Percentiles rank a stretch among this genome's conserved stretches.
Conservation (phyloP, 2,329 filamentous ascomycete genomes). For the Colletotrichum sp. region DNA sequence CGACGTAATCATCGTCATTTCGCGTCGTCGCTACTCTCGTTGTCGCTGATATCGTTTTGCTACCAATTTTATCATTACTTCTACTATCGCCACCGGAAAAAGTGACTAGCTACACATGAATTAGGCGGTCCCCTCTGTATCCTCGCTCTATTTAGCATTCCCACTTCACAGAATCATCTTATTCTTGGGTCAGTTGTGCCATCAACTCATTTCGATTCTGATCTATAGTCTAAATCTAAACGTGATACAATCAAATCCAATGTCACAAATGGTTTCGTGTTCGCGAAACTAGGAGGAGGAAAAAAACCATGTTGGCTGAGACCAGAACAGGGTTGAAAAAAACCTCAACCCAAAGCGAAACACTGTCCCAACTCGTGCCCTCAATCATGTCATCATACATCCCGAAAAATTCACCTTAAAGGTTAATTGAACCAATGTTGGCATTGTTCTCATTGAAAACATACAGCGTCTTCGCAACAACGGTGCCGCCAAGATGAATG, state of each 20-base stretch:
- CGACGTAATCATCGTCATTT: too few species aligned
- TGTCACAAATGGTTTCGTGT: accelerated
- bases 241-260: neutral
- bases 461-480: neutral
- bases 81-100: too few species aligned
- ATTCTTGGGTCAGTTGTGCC: neutral
- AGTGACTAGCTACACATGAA: too few species aligned
- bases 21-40: too few species aligned
- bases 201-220: neutral
- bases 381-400: neutral
- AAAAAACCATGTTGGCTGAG: neutral
- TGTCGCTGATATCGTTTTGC: too few species aligned
- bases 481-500: accelerated
- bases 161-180: too few species aligned
- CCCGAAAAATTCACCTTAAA: accelerated
- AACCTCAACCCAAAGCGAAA: neutral
- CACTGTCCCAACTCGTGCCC: neutral
- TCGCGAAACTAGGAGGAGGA: neutral
- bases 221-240: neutral
- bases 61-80: too few species aligned
- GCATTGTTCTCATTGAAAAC: neutral
- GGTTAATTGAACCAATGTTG: neutral
- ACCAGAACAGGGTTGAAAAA: neutral
- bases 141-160: too few species aligned
- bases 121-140: too few species aligned